These are phyloP conservation scores for Xylaria palmicola DNA, from an alignment of 495 filamentous ascomycete genomes.

Conservation along the genomic window DNA sequence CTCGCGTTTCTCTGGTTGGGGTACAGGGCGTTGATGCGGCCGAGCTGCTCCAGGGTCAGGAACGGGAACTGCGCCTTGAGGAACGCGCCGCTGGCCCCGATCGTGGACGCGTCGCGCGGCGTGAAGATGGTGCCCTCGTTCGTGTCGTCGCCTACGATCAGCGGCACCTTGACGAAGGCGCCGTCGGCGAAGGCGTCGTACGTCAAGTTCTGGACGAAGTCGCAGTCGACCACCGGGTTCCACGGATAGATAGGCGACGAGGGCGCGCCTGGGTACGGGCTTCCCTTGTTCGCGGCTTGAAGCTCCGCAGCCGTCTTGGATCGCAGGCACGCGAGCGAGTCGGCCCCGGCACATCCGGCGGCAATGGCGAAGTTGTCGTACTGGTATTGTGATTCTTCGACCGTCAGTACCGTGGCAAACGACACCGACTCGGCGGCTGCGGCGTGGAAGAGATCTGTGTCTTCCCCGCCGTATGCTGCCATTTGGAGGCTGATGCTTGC, in stretches of 20 bases:
- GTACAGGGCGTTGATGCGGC: conserved; percentile 58
- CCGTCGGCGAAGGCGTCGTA: conserved; percentile 57
- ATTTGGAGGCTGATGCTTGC: conserved; percentile 34
- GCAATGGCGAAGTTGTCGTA: conserved; percentile 61
- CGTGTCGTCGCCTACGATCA: conserved; percentile 68
- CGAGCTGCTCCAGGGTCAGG: conserved; percentile 52
- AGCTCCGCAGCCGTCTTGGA: conserved; percentile 47
- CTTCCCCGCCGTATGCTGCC: conserved; percentile 36
- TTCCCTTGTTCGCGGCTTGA: conserved; percentile 52
- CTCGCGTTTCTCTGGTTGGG: conserved; percentile 41
- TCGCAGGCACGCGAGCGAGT: conserved; percentile 60
- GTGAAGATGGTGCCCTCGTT: conserved; percentile 70
- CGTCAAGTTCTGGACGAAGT: conserved; percentile 59
- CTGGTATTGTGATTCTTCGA: conserved; percentile 61
- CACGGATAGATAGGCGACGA: conserved; percentile 57
- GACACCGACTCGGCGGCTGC: conserved; percentile 66
- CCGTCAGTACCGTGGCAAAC: conserved; percentile 59
- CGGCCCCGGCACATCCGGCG: conserved; percentile 48
- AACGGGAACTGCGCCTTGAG: conserved; percentile 62
- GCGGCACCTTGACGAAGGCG: conserved; percentile 65
- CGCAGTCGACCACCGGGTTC: conserved; percentile 57
- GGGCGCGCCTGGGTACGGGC: conserved; percentile 53
- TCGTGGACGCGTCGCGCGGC: conserved; percentile 46
- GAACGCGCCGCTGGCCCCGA: conserved; percentile 53
- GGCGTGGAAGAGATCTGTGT: conserved; percentile 60